A percentile compares a stretch with the other conserved stretches of the same genome.
Evolutionary conservation across 2,329 filamentous ascomycete genomes (phyloP).

Genomic region (Neoascochyta sp.): DNA sequence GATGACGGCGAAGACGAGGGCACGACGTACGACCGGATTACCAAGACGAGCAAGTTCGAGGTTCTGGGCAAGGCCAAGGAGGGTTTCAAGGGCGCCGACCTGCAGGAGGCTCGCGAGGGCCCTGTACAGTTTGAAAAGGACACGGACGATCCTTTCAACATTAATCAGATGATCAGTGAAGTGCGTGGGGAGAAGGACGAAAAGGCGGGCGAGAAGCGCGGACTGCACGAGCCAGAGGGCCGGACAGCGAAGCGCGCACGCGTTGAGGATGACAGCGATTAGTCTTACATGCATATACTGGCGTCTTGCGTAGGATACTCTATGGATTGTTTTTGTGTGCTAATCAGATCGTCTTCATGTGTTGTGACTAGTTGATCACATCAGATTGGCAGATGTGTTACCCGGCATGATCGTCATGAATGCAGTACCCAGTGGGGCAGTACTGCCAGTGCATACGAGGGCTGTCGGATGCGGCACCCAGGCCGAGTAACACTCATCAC

Average conservation of each 20-base stretch:
- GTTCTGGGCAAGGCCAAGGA: conserved; percentile 76
- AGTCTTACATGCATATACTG: no score
- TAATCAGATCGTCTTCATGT: no score
- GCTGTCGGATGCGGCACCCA: no score
- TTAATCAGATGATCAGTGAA: conserved; percentile 88
- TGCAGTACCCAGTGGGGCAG: no score
- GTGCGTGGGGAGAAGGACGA: conserved; percentile 56
- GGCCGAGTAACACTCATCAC: no score
- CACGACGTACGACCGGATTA: conserved; percentile 80
- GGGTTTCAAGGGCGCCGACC: conserved; percentile 82
- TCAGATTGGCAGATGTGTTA: no score
- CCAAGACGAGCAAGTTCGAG: conserved; percentile 82
- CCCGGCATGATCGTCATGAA: no score
- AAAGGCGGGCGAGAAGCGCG: conserved; percentile 64
- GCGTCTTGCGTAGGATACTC: no score
- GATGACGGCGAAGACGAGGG: conserved; percentile 75
- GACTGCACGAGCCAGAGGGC: conserved; percentile 61
- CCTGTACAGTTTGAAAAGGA: conserved; percentile 98
- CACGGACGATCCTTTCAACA: conserved; percentile 80
- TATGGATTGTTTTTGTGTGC: no score
- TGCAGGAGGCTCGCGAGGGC: conserved; percentile 81
- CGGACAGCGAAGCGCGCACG: conserved; percentile 66
- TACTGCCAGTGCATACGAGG: no score
- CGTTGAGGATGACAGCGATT: conserved; percentile 65
- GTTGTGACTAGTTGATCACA: no score